phyloP scores from a whole-genome alignment of 768 basidiomycete genomes.

The Jaapia argillacea region DNA sequence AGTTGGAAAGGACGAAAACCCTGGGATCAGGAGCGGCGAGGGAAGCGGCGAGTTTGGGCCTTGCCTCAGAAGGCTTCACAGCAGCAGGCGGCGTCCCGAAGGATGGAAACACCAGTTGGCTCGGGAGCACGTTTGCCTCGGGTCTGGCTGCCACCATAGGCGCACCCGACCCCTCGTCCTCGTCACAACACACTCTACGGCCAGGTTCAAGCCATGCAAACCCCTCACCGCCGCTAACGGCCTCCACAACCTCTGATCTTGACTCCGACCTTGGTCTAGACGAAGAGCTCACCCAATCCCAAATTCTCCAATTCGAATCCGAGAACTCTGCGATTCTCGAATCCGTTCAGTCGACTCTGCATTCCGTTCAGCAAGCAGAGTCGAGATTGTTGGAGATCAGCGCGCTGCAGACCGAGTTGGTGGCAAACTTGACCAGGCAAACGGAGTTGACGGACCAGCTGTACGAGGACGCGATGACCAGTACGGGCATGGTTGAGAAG shows the following conservation, averaged over 20 bases:
- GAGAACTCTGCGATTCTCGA: conserved; percentile 86
- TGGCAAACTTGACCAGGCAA: conserved; percentile 80
- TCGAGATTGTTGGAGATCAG: conserved; percentile 88
- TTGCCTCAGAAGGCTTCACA: conserved; percentile 9
- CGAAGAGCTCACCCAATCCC: conserved; percentile 57
- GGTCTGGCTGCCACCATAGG: conserved; percentile 51
- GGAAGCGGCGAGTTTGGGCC: conserved; percentile 40
- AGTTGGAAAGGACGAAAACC: conserved; percentile 73
- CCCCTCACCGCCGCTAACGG: conserved; percentile 14
- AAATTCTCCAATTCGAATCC: conserved; percentile 86
- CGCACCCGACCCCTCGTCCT: conserved; percentile 20
- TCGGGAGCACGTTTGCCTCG: conserved; percentile 40
- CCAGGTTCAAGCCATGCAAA: conserved; percentile 13
- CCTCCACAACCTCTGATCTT: conserved; percentile 20
- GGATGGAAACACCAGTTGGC: too few relatives aligned
- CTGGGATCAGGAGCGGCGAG: conserved; percentile 73
- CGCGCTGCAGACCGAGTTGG: conserved; percentile 84
- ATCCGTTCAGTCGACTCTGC: conserved; percentile 76
- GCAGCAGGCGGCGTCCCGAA: too few relatives aligned
- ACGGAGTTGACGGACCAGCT: conserved; percentile 89
- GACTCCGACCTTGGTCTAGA: conserved; percentile 45
- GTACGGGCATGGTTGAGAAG: conserved; percentile 76
- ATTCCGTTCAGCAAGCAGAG: conserved; percentile 88
- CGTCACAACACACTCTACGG: conserved; percentile 10
- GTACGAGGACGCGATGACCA: conserved; percentile 89